These are phyloP conservation scores for Rhododendron ferrugineum DNA, from an alignment of 148 eudicot species.

Conservation along the genomic window DNA sequence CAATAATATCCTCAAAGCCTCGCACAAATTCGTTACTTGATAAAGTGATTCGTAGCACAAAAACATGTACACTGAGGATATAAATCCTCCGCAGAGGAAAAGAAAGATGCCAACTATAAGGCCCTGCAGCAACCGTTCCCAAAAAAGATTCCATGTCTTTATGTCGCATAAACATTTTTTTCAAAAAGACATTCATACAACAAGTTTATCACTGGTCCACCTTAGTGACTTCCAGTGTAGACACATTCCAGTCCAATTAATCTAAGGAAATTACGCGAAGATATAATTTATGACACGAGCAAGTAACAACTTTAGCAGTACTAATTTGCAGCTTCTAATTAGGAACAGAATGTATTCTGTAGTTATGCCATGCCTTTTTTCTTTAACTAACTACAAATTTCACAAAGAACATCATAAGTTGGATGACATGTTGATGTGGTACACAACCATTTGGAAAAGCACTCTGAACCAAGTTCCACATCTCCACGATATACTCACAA, in stretches of 20 bases:
- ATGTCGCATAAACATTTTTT: neutral
- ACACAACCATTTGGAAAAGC: neutral
- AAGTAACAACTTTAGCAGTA: neutral
- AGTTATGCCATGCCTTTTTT: neutral
- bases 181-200: neutral
- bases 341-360: neutral
- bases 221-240: neutral
- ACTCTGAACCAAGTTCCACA: neutral
- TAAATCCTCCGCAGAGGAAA: neutral
- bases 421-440: neutral
- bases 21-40: neutral
- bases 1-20: slow-evolving; percentile 1
- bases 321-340: neutral
- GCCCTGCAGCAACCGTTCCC: neutral
- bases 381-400: neutral
- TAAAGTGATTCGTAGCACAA: neutral
- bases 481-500: neutral
- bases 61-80: neutral
- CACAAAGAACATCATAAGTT: neutral
- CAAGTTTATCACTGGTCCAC: neutral
- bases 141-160: neutral
- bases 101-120: neutral
- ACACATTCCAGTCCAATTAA: neutral
- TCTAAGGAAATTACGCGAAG: neutral
- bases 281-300: neutral